Evolutionary conservation across 257 asterid species (phyloP).

Genomic region (Primulina eburnea): DNA sequence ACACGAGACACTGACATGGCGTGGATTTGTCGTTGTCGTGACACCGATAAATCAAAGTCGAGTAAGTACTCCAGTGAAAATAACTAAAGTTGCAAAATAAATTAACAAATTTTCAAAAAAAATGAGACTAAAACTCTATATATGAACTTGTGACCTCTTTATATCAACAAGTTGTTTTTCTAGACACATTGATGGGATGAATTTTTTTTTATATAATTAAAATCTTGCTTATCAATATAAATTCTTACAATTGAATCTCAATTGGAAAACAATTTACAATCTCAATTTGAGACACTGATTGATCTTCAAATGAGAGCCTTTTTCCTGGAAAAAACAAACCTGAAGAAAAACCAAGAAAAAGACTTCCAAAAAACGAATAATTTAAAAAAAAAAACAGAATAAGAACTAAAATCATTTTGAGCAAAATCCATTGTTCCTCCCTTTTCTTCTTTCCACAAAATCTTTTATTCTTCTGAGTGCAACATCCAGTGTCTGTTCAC

Average conservation of each 20-base stretch:
- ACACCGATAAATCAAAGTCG: too few species aligned
- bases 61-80: too few species aligned
- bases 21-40: too few species aligned
- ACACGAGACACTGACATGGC: neutral
- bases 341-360: slow-evolving; percentile 10
- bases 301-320: neutral
- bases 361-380: neutral
- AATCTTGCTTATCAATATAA: too few species aligned
- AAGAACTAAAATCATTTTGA: neutral
- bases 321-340: slow-evolving; percentile 4
- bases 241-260: neutral
- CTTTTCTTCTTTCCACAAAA: slow-evolving; percentile 33
- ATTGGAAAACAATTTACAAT: neutral
- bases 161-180: too few species aligned
- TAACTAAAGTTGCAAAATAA: too few species aligned
- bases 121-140: too few species aligned
- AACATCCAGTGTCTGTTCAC: slow-evolving; percentile 38
- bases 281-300: slow-evolving; percentile 14
- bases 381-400: neutral
- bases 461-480: slow-evolving; percentile 38
- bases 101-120: too few species aligned
- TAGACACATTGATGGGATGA: too few species aligned
- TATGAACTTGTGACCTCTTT: neutral
- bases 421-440: too few species aligned
- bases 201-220: too few species aligned